phyloP scores from a whole-genome alignment of 75 land plant species.

The Cunninghamia lanceolata region DNA sequence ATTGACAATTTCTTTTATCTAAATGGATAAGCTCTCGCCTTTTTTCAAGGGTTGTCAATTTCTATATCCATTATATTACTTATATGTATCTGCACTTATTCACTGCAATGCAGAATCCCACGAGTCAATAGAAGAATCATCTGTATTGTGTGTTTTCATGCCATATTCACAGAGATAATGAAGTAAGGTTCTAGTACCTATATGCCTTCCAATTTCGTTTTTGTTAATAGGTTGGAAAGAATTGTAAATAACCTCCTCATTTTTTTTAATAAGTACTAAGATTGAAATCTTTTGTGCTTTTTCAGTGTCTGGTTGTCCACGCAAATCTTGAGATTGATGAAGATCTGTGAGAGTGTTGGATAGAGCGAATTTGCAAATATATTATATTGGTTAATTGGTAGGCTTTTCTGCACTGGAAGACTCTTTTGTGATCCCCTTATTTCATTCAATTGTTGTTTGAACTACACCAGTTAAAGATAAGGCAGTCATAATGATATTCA shows the following conservation, averaged over 20 bases:
- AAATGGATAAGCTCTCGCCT: background rate
- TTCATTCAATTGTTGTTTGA: background rate
- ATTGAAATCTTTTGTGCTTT: background rate
- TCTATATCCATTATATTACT: background rate
- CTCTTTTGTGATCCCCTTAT: background rate
- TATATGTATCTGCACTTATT: background rate
- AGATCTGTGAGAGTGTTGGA: background rate
- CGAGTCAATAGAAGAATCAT: background rate
- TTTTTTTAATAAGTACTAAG: background rate
- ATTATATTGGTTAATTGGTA: background rate
- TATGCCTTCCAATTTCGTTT: background rate
- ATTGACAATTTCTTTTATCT: too few species aligned
- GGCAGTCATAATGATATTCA: background rate
- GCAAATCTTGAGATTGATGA: background rate
- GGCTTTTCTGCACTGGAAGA: background rate
- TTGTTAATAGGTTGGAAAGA: background rate
- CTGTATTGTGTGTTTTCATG: slow-evolving; percentile 1
- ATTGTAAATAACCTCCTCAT: background rate
- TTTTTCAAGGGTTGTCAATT: background rate
- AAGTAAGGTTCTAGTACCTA: slow-evolving; percentile 5
- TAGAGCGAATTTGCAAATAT: background rate
- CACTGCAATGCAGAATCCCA: background rate
- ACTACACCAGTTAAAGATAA: background rate
- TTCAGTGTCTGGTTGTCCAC: background rate
- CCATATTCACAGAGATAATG: background rate